Percentiles rank a stretch among this genome's conserved stretches.
These are phyloP conservation scores for Diaporthe destruens DNA, from an alignment of 2,329 filamentous ascomycete genomes.

Conservation along the genomic window DNA sequence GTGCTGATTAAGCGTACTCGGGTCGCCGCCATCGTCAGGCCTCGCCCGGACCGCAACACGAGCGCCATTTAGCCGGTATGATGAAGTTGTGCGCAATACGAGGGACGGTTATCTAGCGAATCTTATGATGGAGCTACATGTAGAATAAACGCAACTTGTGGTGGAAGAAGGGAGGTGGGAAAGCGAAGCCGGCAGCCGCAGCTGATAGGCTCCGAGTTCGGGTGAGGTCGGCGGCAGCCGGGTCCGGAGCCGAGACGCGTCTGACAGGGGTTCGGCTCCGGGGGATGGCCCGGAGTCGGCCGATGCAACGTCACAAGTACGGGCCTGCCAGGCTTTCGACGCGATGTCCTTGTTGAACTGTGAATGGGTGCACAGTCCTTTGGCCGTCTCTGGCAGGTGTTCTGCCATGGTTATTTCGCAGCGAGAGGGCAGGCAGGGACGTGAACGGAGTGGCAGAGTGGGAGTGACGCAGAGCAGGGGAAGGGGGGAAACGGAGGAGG, in stretches of 20 bases:
- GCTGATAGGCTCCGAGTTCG: conserved; percentile 22
- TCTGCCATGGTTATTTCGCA: not conserved
- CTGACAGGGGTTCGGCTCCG: conserved; percentile 6
- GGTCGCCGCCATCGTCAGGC: not conserved
- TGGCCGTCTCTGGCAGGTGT: not conserved
- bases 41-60: not conserved
- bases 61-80: not conserved
- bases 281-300: conserved; percentile 16
- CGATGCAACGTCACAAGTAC: conserved; percentile 3
- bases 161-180: not conserved
- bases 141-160: too few species aligned
- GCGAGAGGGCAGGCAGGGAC: too few species aligned
- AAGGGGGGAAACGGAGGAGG: not conserved
- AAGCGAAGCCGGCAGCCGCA: not conserved
- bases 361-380: not conserved
- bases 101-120: not conserved
- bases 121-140: too few species aligned
- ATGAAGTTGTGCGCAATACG: not conserved
- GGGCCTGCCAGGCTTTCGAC: not conserved
- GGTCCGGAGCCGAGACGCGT: conserved; percentile 29
- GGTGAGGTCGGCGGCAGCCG: conserved; percentile 32
- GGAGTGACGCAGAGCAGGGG: not conserved
- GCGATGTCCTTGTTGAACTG: not conserved
- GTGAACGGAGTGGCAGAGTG: not conserved
- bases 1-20: not conserved